These are phyloP conservation scores for Lachancea fermentati DNA, from an alignment of 805 yeast species.

Conservation along the genomic window DNA sequence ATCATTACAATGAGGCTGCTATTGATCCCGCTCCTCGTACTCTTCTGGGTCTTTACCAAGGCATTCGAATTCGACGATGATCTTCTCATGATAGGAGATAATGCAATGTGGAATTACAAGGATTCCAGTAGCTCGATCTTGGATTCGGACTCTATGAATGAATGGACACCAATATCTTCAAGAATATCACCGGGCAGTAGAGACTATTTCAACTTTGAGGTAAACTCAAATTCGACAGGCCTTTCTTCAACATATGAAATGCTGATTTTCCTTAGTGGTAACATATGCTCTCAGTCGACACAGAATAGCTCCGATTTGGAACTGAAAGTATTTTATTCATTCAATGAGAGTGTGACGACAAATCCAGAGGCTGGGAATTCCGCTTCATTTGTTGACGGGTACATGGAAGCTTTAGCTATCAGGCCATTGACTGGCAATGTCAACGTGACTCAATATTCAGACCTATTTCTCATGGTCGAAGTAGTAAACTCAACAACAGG, in stretches of 20 bases:
- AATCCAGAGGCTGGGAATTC: conserved; percentile 14
- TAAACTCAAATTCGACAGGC: conserved; percentile 15
- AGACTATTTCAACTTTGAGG: conserved; percentile 21
- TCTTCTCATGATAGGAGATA: neutral
- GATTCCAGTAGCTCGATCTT: conserved; percentile 8
- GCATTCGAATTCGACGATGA: neutral
- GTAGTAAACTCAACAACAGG: conserved; percentile 17
- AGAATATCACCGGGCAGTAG: conserved; percentile 23
- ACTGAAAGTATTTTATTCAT: conserved; percentile 24
- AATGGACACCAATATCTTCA: conserved; percentile 31
- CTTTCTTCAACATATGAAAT: conserved; percentile 19
- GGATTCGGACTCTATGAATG: conserved; percentile 27
- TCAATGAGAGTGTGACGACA: conserved; percentile 20
- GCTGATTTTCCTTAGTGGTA: conserved; percentile 33
- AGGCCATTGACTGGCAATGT: conserved; percentile 16
- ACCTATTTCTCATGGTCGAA: conserved; percentile 24
- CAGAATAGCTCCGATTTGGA: conserved; percentile 10
- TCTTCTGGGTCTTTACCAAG: neutral
- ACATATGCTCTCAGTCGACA: conserved; percentile 29
- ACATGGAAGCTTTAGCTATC: conserved; percentile 26
- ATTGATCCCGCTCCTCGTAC: neutral
- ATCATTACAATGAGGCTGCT: neutral
- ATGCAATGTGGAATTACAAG: neutral
- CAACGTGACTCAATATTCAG: conserved; percentile 18
- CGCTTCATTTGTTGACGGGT: conserved; percentile 24